phyloP scores from a whole-genome alignment of 2,329 filamentous ascomycete genomes.

The Aspergillus calidoustus region DNA sequence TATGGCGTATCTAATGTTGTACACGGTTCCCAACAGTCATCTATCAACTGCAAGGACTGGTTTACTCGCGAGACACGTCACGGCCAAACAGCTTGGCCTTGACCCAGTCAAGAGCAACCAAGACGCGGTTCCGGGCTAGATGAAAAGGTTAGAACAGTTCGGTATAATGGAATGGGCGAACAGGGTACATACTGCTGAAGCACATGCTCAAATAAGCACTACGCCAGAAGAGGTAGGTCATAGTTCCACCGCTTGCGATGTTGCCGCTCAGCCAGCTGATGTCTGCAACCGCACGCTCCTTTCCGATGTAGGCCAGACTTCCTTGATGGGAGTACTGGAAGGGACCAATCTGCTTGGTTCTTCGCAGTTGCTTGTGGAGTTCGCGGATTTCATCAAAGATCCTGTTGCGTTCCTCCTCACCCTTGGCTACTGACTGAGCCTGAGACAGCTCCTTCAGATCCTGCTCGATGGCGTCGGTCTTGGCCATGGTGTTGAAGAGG shows the following conservation, averaged over 20 bases:
- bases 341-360: conserved; percentile 92
- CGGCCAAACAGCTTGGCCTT: conserved; percentile 97
- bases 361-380: conserved; percentile 82
- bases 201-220: conserved; percentile 99
- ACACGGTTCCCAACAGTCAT: conserved; percentile 18
- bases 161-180: neutral
- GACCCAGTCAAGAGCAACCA: conserved; percentile 92
- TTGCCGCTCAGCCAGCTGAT: conserved; percentile 98
- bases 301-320: conserved; percentile 95
- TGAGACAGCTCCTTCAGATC: conserved; percentile 72
- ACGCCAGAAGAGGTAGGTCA: conserved; percentile 98
- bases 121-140: conserved; percentile 85
- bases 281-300: conserved; percentile 96
- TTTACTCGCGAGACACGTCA: conserved; percentile 68
- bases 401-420: conserved; percentile 61
- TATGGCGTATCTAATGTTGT: conserved; percentile 23
- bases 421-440: conserved; percentile 69
- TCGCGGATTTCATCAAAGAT: conserved; percentile 78
- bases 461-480: conserved; percentile 80
- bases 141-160: conserved; percentile 20
- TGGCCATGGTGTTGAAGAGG: conserved; percentile 99
- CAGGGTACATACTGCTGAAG: conserved; percentile 84
- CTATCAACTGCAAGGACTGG: conserved; percentile 3
- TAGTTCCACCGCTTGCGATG: conserved; percentile 85
- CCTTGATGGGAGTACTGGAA: conserved; percentile 99